Evolutionary conservation across 768 basidiomycete genomes (phyloP), one percentile per base, ranked within the genome.

Genomic region (Hydnum rufescens): DNA sequence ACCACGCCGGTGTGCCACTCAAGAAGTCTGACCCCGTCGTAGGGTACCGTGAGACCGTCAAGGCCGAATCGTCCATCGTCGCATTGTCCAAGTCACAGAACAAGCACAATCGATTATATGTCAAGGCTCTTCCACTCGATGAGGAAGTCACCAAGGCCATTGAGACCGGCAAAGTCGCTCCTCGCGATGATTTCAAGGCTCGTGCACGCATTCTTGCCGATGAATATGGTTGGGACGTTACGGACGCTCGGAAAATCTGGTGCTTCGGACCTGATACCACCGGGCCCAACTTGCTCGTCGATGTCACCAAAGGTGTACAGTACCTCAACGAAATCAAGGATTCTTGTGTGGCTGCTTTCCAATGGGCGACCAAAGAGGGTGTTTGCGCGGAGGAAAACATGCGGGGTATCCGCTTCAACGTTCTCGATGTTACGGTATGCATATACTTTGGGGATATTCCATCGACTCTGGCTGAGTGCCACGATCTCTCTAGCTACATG

Each of bases 311-410:
- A 77, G 95, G 89, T 72, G 89, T 95, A 54, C 95, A 99, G 64
- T 97, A 95, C 72, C 72, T 99, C 57, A 93, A 89, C 66, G 95
- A 99, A 77, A 99, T 99, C 75, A 97, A 99, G 75, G 95, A 99
- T 67, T 97, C 95, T 59, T 95, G 90, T 66, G 77, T 99, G 66
- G 93, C 95, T 60, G 92, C 89, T 46, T 87, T 97, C 81, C 95
- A 97, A 70, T 97, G 92, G 95, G 95, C 95, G 43, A 86, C 88
- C 54, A 97, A 95, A 75, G 93, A 97, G 68, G 89, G 89, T 75
- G 92, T 86, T 60, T 78, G 82, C 62, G 80, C 80, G 52, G 95
- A 97, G 64, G 95, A 99, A 75, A 88, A 83, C 67, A 93, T 99
- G 92, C 89, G 95, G 71, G 92, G 92, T 71, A 75, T 93, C 62